Base-by-base conservation (phyloP, 2,329 filamentous ascomycete species). In the Fusarium sororula region DNA sequence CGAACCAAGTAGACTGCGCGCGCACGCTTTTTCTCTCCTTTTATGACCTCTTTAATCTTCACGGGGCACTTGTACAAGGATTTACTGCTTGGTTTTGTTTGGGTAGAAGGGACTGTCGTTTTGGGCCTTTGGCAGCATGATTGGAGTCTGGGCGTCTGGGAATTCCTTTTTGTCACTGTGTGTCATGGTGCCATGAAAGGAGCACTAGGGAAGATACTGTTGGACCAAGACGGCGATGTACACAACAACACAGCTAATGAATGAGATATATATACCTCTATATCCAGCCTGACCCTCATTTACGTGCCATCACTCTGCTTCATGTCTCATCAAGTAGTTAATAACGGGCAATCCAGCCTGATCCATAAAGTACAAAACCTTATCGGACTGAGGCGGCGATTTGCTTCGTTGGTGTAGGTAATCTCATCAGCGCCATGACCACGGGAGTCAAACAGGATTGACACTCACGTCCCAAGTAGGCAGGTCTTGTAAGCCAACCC, bases 1-100 rank as follows among this genome's bases (percentile, higher is more conserved):
- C 83, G 84, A 24, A 65, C 35, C 55, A 67, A 67, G 37, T 53
- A 61, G 50, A 17, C 11, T 50, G n/a, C 26, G n/a, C 44, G 39
- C 26, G 32, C 24, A 20, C 32, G 12, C 22, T 35, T 28, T 37
- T 50, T 39, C 51, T 38, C 48, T 61, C 32, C 44, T 73, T 70
- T 64, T n/a, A 73, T 45, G 44, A 41, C 55, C 57, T 70, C 20
- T 75, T 30, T 60, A 67, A 57, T 70, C 37, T 51, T 59, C 48
- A 50, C 35, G 45, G 72, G 45, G 65, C 42, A 57, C 59, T 57
- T 59, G 68, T 54, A 65, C 56, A 54, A 61, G 39, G 41, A 56
- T 72, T 53, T 62, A 72, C 35, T 48, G 26, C n/a, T 42, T 53
- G 62, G 20, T 12, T 22, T 48, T 28, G 26, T 41, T 62, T 24